phyloP scores from a whole-genome alignment of 1,139 yeast genomes.

The Taphrina populina region DNA sequence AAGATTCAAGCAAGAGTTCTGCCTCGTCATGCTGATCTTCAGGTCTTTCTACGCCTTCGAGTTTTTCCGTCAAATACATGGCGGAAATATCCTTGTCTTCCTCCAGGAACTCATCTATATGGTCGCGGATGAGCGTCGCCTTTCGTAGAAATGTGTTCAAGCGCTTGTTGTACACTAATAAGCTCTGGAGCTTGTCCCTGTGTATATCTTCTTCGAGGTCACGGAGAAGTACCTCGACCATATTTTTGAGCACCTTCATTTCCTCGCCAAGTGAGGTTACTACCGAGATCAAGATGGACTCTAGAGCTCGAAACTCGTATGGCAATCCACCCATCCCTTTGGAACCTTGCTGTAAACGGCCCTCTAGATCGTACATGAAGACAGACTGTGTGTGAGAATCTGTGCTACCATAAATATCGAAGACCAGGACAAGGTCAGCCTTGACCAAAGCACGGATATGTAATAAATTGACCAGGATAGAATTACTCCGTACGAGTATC shows the following conservation, averaged over 20 bases:
- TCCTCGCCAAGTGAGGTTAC: constrained; percentile 83
- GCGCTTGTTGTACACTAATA: constrained; percentile 77
- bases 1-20: constrained; percentile 87
- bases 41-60: constrained; percentile 43
- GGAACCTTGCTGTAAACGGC: constrained; percentile 58
- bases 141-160: constrained; percentile 80
- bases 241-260: constrained; percentile 67
- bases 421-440: constrained; percentile 74
- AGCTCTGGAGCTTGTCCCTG: constrained; percentile 72
- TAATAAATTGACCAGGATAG: constrained; percentile 74
- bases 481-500: constrained; percentile 71
- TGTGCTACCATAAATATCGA: constrained; percentile 66
- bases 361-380: constrained; percentile 82
- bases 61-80: constrained; percentile 66
- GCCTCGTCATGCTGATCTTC: constrained; percentile 57
- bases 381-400: constrained; percentile 67
- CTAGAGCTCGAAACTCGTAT: constrained; percentile 87
- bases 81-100: constrained; percentile 81
- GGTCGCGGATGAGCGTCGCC: constrained; percentile 75
- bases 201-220: constrained; percentile 86
- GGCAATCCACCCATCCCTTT: constrained; percentile 47
- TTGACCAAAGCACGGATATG: constrained; percentile 86
- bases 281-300: constrained; percentile 80
- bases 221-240: constrained; percentile 72
- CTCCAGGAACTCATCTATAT: constrained; percentile 81